These are phyloP conservation scores for Spinacia oleracea DNA, from an alignment of 179 eudicot genomes.

Conservation along the genomic window DNA sequence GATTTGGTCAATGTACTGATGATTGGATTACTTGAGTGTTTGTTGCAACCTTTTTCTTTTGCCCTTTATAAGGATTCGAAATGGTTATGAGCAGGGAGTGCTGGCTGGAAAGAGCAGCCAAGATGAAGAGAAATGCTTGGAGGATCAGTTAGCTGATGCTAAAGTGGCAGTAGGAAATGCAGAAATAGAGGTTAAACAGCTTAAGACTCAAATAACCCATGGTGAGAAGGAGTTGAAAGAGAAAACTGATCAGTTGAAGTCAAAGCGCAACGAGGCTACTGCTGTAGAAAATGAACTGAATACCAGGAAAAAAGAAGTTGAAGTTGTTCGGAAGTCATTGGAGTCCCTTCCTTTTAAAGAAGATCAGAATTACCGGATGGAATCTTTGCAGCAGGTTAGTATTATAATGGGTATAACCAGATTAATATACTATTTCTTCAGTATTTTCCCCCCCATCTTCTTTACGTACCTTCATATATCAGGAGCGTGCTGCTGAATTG, in stretches of 20 bases:
- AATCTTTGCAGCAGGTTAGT: conserved; percentile 66
- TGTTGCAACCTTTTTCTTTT: not conserved
- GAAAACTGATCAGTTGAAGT: conserved; percentile 63
- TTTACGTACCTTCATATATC: conserved; percentile 20
- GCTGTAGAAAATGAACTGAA: conserved; percentile 75
- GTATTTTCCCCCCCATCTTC: conserved; percentile 2
- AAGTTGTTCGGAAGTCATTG: conserved; percentile 54
- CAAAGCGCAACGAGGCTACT: conserved; percentile 79
- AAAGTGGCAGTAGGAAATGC: conserved; percentile 83
- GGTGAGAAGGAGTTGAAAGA: conserved; percentile 83
- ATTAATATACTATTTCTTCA: not conserved
- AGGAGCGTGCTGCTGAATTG: conserved; percentile 75
- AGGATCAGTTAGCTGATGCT: conserved; percentile 94
- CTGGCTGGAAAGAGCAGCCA: conserved; percentile 91
- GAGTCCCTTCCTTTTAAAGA: conserved; percentile 72
- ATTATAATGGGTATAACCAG: not conserved
- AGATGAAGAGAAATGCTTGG: conserved; percentile 92
- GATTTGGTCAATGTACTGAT: not conserved
- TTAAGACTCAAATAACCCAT: conserved; percentile 75
- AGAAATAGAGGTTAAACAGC: conserved; percentile 85
- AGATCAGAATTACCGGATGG: conserved; percentile 59
- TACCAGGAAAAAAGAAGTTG: conserved; percentile 63
- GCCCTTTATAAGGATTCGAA: not conserved
- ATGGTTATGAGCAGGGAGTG: conserved; percentile 65
- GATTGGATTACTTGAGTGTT: conserved; percentile 5